Evolutionary conservation across 257 asterid genomes (phyloP), one percentile per base, ranked within the genome.

Genomic region (Prunella vulgaris): DNA sequence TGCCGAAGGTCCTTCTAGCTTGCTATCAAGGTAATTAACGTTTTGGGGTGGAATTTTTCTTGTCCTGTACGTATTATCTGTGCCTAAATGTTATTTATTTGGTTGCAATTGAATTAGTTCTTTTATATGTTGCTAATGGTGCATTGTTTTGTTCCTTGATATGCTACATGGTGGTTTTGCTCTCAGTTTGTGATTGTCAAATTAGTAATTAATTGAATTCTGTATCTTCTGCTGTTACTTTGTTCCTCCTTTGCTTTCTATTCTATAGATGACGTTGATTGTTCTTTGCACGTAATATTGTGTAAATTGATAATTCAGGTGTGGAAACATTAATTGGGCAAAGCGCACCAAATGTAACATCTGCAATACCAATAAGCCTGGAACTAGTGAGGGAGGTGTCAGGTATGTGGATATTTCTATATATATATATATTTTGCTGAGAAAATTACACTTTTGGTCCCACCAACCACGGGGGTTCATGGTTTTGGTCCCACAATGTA

Each of bases 321-420:
- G 99, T 79, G 97, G 87, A 54, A 93, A 93, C 81, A 93, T 93
- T 75, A 93, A 93, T 70, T 93, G 99, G 99, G 96, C 97, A 73
- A 93, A 93, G 86, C 95, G 99, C 68, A 77, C 79, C 64, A 93
- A 93, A 83, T 93, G 99, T 85, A 90, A 93, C 84, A 84, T 93
- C 77, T 93, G 99, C 95, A 93, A 93, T 80, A 93, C 99, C 81
- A 93, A 90, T 82, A 93, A 93, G 76, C 99, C 99, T 71, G 99
- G 99, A 78, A 81, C 70, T 67, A 90, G 69, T 61, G 99, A 93
- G 82, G 98, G 95, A 15, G 99, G 97, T 74, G 95, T 88, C 61
- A 93, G 99, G 99, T 93, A 86, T 67, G 68, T 51, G 33, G 56
- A n/a, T 53, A 2, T 51, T 51, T n/a, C n/a, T n/a, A n/a, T n/a